phyloP scores from a whole-genome alignment of 257 asterid species.

The Asclepias syriaca region DNA sequence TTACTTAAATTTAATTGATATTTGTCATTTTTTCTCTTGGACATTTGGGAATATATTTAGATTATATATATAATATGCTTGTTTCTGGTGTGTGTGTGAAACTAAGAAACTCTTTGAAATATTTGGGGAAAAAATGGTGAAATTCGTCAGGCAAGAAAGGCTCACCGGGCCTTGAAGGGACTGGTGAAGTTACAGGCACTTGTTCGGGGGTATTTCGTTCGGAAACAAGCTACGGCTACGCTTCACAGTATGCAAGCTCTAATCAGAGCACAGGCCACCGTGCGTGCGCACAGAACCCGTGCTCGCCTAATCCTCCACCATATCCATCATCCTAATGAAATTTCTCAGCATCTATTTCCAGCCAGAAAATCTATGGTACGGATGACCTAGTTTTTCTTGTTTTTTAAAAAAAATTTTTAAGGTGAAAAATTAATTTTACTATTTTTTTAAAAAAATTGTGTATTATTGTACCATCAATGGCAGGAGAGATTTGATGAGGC shows the following conservation, averaged over 20 bases:
- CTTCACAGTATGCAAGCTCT: slow-evolving; percentile 81
- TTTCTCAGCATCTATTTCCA: slow-evolving; percentile 24
- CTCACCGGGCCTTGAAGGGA: slow-evolving; percentile 73
- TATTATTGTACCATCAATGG: background rate
- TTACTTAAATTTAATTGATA: background rate
- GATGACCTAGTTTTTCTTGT: background rate
- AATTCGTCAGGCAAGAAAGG: slow-evolving; percentile 65
- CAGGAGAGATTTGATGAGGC: slow-evolving; percentile 40
- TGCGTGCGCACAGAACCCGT: slow-evolving; percentile 60
- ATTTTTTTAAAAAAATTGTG: too few species aligned
- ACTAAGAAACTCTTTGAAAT: background rate
- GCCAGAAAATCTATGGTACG: slow-evolving; percentile 44
- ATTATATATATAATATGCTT: too few species aligned
- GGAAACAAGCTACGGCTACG: slow-evolving; percentile 72
- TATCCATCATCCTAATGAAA: slow-evolving; percentile 3
- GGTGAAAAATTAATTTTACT: background rate
- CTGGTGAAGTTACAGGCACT: slow-evolving; percentile 76
- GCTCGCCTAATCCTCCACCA: slow-evolving; percentile 5
- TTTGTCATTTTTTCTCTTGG: too few species aligned
- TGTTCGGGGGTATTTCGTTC: slow-evolving; percentile 69
- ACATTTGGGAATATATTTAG: background rate
- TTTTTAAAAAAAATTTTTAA: too few species aligned
- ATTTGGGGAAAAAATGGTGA: background rate
- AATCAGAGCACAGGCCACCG: slow-evolving; percentile 65
- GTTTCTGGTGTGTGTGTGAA: background rate